Percentiles rank a stretch among this genome's conserved stretches.
These are phyloP conservation scores for Globisporangium emineosum DNA, from an alignment of 352 stramenopile species.

Conservation along the genomic window DNA sequence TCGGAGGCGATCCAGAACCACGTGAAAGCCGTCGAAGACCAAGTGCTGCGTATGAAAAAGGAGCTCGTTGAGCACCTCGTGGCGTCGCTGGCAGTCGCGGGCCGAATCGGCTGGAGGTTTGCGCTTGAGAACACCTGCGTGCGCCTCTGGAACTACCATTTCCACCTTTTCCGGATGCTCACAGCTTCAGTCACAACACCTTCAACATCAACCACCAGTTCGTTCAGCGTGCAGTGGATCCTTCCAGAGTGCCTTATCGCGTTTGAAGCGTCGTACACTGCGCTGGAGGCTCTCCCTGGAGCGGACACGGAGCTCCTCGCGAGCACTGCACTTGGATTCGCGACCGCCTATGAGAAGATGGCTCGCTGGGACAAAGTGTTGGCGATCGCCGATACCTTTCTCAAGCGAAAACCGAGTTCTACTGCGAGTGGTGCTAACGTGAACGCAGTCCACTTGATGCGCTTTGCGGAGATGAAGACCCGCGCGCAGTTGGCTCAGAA, in stretches of 20 bases:
- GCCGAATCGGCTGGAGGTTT: conserved; percentile 51
- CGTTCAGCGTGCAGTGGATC: conserved; percentile 38
- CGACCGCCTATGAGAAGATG: conserved; percentile 45
- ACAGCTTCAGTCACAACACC: not conserved
- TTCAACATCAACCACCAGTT: not conserved
- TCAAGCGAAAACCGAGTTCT: conserved; percentile 43
- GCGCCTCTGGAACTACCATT: conserved; percentile 92
- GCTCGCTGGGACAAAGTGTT: conserved; percentile 46
- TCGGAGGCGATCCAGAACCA: conserved; percentile 7
- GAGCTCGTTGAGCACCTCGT: conserved; percentile 43
- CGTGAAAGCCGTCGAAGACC: conserved; percentile 13
- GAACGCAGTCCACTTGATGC: conserved; percentile 40
- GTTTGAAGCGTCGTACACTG: conserved; percentile 52
- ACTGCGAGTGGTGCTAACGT: not conserved
- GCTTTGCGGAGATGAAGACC: conserved; percentile 67
- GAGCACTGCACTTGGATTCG: conserved; percentile 48
- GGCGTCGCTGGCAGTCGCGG: conserved; percentile 28
- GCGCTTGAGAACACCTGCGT: conserved; percentile 81
- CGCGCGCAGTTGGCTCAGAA: conserved; percentile 63
- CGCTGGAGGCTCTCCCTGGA: conserved; percentile 31
- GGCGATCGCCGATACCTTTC: conserved; percentile 43
- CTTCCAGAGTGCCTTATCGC: conserved; percentile 57
- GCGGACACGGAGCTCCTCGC: conserved; percentile 48
- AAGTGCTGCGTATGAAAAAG: conserved; percentile 37
- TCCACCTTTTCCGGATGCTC: conserved; percentile 73